These are phyloP conservation scores for Colletotrichum sp. DNA, from an alignment of 2,329 filamentous ascomycete genomes.

Conservation along the genomic window DNA sequence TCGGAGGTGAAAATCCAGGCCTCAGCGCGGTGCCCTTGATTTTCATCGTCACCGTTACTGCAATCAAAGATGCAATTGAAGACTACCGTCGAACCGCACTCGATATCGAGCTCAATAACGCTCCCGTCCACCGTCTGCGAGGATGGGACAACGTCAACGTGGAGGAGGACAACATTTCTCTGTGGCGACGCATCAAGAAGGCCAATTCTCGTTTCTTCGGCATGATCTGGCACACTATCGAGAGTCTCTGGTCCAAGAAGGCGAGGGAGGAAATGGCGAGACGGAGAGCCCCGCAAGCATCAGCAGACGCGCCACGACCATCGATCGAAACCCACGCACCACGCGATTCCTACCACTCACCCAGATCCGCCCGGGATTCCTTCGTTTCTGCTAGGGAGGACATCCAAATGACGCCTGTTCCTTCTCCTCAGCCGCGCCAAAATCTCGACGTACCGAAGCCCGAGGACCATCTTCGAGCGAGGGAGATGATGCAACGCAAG, in stretches of 20 bases:
- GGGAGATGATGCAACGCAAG: constrained; percentile 50
- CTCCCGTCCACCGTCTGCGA: constrained; percentile 86
- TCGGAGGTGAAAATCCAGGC: constrained; percentile 88
- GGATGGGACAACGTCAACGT: constrained; percentile 96
- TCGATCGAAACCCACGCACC: constrained; percentile 68
- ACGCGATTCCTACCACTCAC: constrained; percentile 56
- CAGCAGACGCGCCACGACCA: constrained; percentile 48
- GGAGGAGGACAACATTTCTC: constrained; percentile 80
- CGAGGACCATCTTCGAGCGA: constrained; percentile 35
- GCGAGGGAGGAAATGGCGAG: constrained; percentile 52
- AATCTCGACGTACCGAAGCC: constrained; percentile 43
- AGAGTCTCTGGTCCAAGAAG: constrained; percentile 56
- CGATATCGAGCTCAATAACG: constrained; percentile 95
- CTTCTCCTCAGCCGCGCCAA: constrained; percentile 70
- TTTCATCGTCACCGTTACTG: constrained; percentile 86
- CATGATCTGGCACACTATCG: constrained; percentile 54
- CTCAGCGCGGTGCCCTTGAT: constrained; percentile 91
- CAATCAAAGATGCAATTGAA: constrained; percentile 93
- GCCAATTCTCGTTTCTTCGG: constrained; percentile 69
- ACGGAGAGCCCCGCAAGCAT: constrained; percentile 46
- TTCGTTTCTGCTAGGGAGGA: constrained; percentile 66
- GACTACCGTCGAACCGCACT: constrained; percentile 91
- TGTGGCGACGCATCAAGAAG: constrained; percentile 93
- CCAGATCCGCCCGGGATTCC: constrained; percentile 45
- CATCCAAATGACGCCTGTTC: constrained; percentile 96